These are phyloP conservation scores for Tritrichomonas foetus DNA, from an alignment of 208 protist species.

Conservation along the genomic window DNA sequence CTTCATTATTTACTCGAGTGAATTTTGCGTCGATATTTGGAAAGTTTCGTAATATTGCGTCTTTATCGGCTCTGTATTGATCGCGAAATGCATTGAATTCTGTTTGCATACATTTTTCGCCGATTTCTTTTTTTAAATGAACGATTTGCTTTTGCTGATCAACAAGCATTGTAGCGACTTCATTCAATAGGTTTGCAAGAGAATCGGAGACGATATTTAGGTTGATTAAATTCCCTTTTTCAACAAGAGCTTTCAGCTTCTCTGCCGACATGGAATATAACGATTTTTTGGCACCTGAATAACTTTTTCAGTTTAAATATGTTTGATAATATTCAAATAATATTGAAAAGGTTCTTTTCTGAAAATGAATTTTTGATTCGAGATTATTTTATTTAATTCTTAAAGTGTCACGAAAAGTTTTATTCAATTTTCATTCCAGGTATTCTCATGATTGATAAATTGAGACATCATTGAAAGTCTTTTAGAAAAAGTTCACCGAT, in stretches of 20 bases:
- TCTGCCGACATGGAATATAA: constrained; percentile 29
- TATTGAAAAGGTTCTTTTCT: no score
- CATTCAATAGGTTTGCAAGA: background rate
- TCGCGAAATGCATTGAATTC: background rate
- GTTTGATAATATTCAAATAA: no score
- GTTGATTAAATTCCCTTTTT: constrained; percentile 31
- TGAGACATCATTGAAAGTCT: no score
- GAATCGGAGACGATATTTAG: background rate
- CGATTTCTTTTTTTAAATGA: background rate
- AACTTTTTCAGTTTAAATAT: no score
- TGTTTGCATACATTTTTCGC: background rate
- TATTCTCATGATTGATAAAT: no score
- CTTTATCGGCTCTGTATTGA: background rate
- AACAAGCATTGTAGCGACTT: background rate
- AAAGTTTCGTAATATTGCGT: background rate
- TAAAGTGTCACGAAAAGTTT: no score
- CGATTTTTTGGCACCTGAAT: no score
- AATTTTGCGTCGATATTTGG: background rate
- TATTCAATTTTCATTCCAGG: no score
- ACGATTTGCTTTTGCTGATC: background rate
- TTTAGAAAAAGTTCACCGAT: no score
- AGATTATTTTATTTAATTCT: no score
- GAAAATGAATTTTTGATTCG: no score
- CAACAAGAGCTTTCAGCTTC: background rate
- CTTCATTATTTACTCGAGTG: background rate